Conservation (phyloP, 768 basidiomycete genomes). For the Rhizopogon salebrosus region DNA sequence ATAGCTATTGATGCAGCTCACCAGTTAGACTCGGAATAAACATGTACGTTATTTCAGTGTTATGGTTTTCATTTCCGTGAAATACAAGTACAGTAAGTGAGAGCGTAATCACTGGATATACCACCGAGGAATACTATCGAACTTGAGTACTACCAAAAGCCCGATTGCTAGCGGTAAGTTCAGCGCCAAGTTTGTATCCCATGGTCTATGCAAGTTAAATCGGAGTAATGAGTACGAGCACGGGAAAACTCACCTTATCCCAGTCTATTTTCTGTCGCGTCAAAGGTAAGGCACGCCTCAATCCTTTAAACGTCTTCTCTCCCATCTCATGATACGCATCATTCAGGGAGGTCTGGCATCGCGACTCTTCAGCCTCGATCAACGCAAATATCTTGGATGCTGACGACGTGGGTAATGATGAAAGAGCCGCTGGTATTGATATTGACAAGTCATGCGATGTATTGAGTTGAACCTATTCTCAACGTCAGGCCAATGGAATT, state of each 20-base stretch:
- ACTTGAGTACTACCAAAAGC: slow-evolving; percentile 30
- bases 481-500: background rate
- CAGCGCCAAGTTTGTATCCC: slow-evolving; percentile 72
- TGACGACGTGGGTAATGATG: slow-evolving; percentile 42
- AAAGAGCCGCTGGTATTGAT: slow-evolving; percentile 53
- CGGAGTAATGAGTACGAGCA: background rate
- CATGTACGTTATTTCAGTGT: background rate
- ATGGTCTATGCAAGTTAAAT: slow-evolving; percentile 32
- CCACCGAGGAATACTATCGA: background rate
- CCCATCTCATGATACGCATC: slow-evolving; percentile 85
- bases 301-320: slow-evolving; percentile 89
- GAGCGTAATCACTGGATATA: background rate
- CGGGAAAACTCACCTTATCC: slow-evolving; percentile 63
- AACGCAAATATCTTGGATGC: slow-evolving; percentile 75
- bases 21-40: too few relatives aligned
- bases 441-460: slow-evolving; percentile 68
- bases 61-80: background rate
- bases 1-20: too few relatives aligned
- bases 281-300: slow-evolving; percentile 86
- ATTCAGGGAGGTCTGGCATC: slow-evolving; percentile 75
- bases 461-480: slow-evolving; percentile 77
- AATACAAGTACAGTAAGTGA: background rate
- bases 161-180: slow-evolving; percentile 64
- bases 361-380: slow-evolving; percentile 73
- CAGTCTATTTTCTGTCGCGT: slow-evolving; percentile 94